Evolutionary conservation across 176 grass and related monocot species (phyloP).

Genomic region (Stipa capillata): DNA sequence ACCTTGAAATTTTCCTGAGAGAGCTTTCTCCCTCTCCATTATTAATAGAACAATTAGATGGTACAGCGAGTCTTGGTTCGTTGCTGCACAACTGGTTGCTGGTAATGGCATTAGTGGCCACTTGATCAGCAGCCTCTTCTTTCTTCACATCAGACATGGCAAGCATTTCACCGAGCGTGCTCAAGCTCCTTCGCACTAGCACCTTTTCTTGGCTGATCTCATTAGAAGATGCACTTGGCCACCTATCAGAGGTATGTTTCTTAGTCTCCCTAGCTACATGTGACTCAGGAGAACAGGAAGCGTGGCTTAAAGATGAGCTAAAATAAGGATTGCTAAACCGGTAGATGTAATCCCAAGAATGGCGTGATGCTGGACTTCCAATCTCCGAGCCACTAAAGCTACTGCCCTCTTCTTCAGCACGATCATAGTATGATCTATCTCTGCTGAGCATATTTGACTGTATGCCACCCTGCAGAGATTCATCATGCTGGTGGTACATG

Average conservation of each 20-base stretch:
- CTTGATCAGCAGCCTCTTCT: conserved; percentile 33
- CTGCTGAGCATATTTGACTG: conserved; percentile 50
- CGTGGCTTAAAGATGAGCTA: conserved; percentile 57
- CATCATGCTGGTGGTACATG: too few relatives aligned
- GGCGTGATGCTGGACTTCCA: conserved; percentile 56
- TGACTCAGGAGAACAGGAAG: conserved; percentile 74
- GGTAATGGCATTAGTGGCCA: background rate
- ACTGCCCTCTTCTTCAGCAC: conserved; percentile 52
- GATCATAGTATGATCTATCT: conserved; percentile 44
- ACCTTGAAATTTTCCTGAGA: conserved; percentile 58
- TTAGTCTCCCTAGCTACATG: conserved; percentile 78
- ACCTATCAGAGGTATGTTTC: conserved; percentile 78
- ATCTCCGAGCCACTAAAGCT: conserved; percentile 59
- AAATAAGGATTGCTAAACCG: conserved; percentile 76
- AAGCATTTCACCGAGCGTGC: conserved; percentile 98
- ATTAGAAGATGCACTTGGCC: conserved; percentile 57
- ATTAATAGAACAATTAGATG: conserved; percentile 34
- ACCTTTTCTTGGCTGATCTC: conserved; percentile 41
- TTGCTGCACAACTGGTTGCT: conserved; percentile 23
- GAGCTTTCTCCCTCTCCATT: conserved; percentile 16
- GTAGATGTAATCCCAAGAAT: conserved; percentile 74
- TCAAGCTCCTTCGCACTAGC: conserved; percentile 60
- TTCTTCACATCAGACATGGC: conserved; percentile 73
- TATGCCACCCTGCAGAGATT: too few relatives aligned
- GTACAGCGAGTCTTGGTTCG: conserved; percentile 34